Evolutionary conservation across 352 stramenopile species (phyloP), one percentile per base, ranked within the genome.

Genomic region (Phytophthora pinifolia): DNA sequence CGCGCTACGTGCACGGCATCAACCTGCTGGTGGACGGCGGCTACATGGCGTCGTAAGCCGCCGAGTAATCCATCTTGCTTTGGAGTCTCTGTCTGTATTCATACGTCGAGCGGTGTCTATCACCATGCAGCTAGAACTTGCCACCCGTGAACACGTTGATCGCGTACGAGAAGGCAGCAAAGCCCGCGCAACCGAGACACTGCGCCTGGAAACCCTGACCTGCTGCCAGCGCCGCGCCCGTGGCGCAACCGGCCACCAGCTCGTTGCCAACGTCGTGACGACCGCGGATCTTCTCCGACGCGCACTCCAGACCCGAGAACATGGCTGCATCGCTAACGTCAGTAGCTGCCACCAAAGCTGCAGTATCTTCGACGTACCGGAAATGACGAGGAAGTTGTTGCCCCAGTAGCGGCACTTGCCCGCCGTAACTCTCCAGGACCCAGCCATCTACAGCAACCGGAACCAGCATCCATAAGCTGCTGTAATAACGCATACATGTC

Each of bases 221-320:
- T 30, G 93, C 92, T 38, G 97, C 94, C 35, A 99, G 74, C 3
- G 92, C 94, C 5, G 92, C 96, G 25, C 96, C 96, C 4, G 96
- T 98, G n/a, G 97, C 88, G 65, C 96, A 99, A 42, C 96, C 96
- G 30, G 89, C 94, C 29, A 96, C 68, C 20, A 98, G 80, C 17
- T 92, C 83, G 73, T 98, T 99, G 62, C 89, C 96, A 37, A 98
- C 89, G 66, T 99, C 96, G 63, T 98, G 91, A 17, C 95, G 92
- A 41, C 89, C 96, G 25, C 96, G 76, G 56, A 86, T 88, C 66
- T 98, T 98, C 72, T 98, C 95, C 2, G 96, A 78, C 13, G 87
- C 72, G 53, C 96, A 99, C 70, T 99, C 96, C 6, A 96, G 74
- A 27, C 92, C 94, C 18, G 91, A 96, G 61, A 98, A 98, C 61